Percentiles rank a stretch among this genome's conserved stretches.
phyloP scores from a whole-genome alignment of 768 basidiomycete species.

The Galerina marginata region DNA sequence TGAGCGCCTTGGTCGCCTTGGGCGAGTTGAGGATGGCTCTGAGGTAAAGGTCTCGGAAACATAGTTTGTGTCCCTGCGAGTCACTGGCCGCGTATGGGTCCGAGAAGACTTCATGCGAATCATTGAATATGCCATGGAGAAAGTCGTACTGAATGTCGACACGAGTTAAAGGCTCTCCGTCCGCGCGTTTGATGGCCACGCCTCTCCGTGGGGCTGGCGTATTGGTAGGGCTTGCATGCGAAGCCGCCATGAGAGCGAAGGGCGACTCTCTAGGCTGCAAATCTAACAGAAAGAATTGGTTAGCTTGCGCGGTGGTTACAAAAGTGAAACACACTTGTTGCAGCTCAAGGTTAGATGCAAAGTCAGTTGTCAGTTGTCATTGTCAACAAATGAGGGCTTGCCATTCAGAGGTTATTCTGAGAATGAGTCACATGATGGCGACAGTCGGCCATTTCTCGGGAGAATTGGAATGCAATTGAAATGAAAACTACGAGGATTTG shows the following conservation, averaged over 20 bases:
- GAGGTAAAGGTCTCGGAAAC: slow-evolving; percentile 69
- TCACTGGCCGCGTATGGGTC: slow-evolving; percentile 40
- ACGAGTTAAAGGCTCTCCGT: slow-evolving; percentile 71
- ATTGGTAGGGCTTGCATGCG: slow-evolving; percentile 39
- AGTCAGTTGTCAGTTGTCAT: slow-evolving; percentile 15
- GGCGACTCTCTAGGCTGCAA: too few species aligned
- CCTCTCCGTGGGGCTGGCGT: slow-evolving; percentile 42
- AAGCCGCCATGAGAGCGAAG: slow-evolving; percentile 29
- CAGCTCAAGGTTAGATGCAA: background rate
- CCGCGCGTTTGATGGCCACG: slow-evolving; percentile 55
- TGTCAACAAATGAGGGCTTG: slow-evolving; percentile 8
- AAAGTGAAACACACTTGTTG: background rate
- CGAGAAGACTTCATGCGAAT: slow-evolving; percentile 62
- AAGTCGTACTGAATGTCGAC: slow-evolving; percentile 81
- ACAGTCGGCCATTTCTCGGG: background rate
- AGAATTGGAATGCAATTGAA: slow-evolving; percentile 1
- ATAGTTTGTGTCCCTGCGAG: slow-evolving; percentile 37
- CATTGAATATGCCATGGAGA: slow-evolving; percentile 75
- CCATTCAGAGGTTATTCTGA: slow-evolving; percentile 16
- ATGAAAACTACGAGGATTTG: slow-evolving; percentile 3
- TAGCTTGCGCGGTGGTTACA: too few species aligned
- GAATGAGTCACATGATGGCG: slow-evolving; percentile 28
- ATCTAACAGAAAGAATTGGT: background rate
- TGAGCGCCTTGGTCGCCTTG: slow-evolving; percentile 72
- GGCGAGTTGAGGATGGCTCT: slow-evolving; percentile 58